Conservation (phyloP, 2,329 filamentous ascomycete genomes). For the Fusarium decemcellulare region DNA sequence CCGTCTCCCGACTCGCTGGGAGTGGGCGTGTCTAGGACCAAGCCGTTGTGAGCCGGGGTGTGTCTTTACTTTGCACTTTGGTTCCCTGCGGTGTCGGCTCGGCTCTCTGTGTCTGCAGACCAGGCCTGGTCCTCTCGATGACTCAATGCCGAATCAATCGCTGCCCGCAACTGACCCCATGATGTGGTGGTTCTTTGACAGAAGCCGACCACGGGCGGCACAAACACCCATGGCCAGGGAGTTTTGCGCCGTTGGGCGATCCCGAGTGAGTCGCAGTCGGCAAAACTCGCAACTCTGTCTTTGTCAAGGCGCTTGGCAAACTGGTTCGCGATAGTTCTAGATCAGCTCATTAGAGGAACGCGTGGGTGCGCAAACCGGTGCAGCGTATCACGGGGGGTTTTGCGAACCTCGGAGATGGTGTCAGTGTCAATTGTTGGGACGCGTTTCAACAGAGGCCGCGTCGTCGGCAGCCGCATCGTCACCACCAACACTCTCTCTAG, state of each 20-base stretch:
- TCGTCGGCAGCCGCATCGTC: slow-evolving; percentile 26
- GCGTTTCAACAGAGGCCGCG: slow-evolving; percentile 44
- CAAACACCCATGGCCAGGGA: slow-evolving; percentile 3
- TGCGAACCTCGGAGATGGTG: slow-evolving; percentile 11
- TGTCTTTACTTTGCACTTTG: slow-evolving; percentile 14
- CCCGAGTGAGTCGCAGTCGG: slow-evolving; percentile 6
- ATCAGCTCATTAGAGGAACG: neutral
- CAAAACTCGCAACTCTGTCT: neutral
- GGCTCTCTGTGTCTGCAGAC: slow-evolving; percentile 18
- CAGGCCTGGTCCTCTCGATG: slow-evolving; percentile 29
- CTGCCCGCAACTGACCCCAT: slow-evolving; percentile 32
- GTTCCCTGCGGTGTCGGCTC: neutral
- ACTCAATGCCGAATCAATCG: slow-evolving; percentile 44
- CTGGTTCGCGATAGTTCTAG: neutral
- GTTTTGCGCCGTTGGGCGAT: neutral
- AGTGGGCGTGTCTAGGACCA: slow-evolving; percentile 24
- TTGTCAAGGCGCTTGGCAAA: neutral
- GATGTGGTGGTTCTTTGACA: slow-evolving; percentile 28
- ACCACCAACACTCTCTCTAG: slow-evolving; percentile 7
- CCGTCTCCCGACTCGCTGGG: slow-evolving; percentile 9
- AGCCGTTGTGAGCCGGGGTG: slow-evolving; percentile 13
- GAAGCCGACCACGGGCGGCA: slow-evolving; percentile 17
- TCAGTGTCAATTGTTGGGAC: slow-evolving; percentile 3
- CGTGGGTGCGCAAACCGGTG: slow-evolving; percentile 6
- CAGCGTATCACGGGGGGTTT: neutral